These are phyloP conservation scores for Aspergillus sergii DNA, from an alignment of 2,329 filamentous ascomycete genomes.

Conservation along the genomic window DNA sequence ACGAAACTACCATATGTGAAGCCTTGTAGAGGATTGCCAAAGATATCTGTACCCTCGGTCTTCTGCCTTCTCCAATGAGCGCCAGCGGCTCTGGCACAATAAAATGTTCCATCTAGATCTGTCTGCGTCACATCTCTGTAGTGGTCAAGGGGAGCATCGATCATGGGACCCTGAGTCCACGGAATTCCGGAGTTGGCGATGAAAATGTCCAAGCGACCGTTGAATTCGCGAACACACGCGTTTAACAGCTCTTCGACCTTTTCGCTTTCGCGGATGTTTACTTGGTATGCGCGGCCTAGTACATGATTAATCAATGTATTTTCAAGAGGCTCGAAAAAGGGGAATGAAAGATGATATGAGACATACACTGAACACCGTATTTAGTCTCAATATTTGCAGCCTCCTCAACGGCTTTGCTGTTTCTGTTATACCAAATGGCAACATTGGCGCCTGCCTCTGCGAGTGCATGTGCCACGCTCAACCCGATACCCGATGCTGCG, in stretches of 20 bases:
- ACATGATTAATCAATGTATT: too few relatives aligned
- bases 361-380: slow-evolving; percentile 1
- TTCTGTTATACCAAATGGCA: neutral
- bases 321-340: neutral
- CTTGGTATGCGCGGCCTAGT: neutral
- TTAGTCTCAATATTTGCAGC: neutral
- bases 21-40: slow-evolving; percentile 59
- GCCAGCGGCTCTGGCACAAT: slow-evolving; percentile 68
- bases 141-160: neutral
- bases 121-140: neutral
- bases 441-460: slow-evolving; percentile 1
- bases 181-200: neutral
- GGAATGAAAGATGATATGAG: neutral
- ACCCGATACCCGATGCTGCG: neutral
- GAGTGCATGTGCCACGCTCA: neutral
- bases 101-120: slow-evolving; percentile 61
- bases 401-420: neutral
- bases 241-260: neutral
- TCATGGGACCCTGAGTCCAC: neutral
- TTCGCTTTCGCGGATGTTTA: neutral
- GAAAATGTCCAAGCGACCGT: neutral
- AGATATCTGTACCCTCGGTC: slow-evolving; percentile 49
- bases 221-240: neutral
- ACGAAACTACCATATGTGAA: slow-evolving; percentile 18
- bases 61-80: neutral